Evolutionary conservation across 192 early-diverging fungal genomes (phyloP), one percentile per base, ranked within the genome.

Genomic region (Linnemannia schmuckeri): DNA sequence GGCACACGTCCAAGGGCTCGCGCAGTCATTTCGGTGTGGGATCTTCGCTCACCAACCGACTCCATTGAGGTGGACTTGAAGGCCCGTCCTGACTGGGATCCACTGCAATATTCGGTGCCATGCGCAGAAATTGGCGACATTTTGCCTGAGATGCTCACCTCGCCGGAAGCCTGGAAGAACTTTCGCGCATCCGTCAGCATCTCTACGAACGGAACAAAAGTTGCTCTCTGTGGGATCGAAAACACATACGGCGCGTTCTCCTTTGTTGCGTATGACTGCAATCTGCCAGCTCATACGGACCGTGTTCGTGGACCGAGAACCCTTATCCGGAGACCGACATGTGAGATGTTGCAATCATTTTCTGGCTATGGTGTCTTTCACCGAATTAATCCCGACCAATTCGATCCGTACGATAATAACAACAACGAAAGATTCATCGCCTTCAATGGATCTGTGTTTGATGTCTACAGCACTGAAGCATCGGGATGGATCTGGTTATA

Each of bases 401-500:
- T 30, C 2, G 27, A 63, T 9, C 2, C 0, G 41, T 4, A 13
- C 42, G 44, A 75, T 8, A 73, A 80, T 10, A 57, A 81, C 3
- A 42, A 63, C 9, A 63, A 22, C 24, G 79, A 81, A 18, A 35
- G 47, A 3, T 70, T 74, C 47, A 27, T 55, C 35, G 47, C 42
- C 6, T 75, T 15, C 24, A 61, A 81, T 70, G 79, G 72, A 38
- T 35, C 10, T 1, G 10, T 6, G 4, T 24, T 81, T 22, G 18
- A 41, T 3, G 57, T 81, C 44, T 81, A 81, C 46, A 75, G 35
- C 17, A 75, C 46, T 6, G 20, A 70, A n/a, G 37, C 22, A 35
- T 33, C 61, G 27, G 47, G 46, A 6, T 81, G 79, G 79, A 40
- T 1, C 18, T 35, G 1, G 6, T 15, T 81, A 9, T 27, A 63